Conservation (phyloP, 192 early-diverging fungal genomes). For the Linderina pennispora region DNA sequence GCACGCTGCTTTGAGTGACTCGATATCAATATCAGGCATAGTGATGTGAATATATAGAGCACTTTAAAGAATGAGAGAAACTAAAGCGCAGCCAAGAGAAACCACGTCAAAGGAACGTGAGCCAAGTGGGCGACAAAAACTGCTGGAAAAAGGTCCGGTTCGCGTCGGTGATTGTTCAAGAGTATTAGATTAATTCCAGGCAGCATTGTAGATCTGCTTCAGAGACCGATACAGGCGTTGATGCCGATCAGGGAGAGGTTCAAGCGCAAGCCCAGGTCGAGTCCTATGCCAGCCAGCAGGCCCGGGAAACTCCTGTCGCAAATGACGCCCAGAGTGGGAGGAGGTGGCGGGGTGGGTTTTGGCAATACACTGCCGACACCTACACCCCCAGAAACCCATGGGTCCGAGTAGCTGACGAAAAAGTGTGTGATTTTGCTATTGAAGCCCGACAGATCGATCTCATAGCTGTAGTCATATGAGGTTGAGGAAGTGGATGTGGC, state of each 20-base stretch:
- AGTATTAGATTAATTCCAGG: too few relatives aligned
- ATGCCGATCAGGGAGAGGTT: constrained; percentile 30
- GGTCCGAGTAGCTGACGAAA: constrained; percentile 42
- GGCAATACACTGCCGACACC: constrained; percentile 24
- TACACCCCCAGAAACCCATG: constrained; percentile 30
- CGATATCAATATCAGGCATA: constrained; percentile 11
- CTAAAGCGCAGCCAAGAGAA: not conserved
- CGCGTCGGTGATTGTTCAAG: too few relatives aligned
- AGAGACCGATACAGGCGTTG: constrained; percentile 35
- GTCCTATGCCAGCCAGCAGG: constrained; percentile 19
- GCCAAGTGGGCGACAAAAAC: too few relatives aligned
- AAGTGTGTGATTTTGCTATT: constrained; percentile 36
- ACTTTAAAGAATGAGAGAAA: too few relatives aligned
- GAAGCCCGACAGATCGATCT: constrained; percentile 28
- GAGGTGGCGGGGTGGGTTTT: constrained; percentile 8
- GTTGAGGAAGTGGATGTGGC: constrained; percentile 3
- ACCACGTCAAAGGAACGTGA: too few relatives aligned
- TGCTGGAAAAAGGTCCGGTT: too few relatives aligned
- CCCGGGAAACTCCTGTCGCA: constrained; percentile 29
- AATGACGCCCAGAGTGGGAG: constrained; percentile 2
- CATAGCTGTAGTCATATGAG: constrained; percentile 29
- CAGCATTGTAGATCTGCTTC: too few relatives aligned
- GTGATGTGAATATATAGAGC: not conserved
- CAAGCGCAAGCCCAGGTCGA: constrained; percentile 28
- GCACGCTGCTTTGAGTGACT: constrained; percentile 14